Conservation (phyloP, 2,329 filamentous ascomycete genomes). For the Pseudophaeomoniella oleicola region DNA sequence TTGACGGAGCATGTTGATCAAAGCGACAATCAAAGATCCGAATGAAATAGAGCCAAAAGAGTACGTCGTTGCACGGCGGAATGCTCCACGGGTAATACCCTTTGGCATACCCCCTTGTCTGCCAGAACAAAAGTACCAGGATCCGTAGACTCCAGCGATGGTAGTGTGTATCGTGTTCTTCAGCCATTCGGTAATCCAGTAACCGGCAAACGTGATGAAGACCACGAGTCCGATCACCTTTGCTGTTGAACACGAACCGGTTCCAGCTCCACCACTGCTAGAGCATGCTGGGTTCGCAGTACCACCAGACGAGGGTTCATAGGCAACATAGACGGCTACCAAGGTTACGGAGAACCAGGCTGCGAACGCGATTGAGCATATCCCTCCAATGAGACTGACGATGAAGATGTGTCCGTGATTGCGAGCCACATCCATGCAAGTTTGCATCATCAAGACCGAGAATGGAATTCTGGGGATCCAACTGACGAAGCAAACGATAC, state of each 20-base stretch:
- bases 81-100: slow-evolving; percentile 67
- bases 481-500: slow-evolving; percentile 67
- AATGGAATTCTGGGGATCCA: slow-evolving; percentile 91
- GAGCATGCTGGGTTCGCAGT: slow-evolving; percentile 38
- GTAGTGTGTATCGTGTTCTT: slow-evolving; percentile 88
- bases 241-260: slow-evolving; percentile 52
- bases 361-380: slow-evolving; percentile 59
- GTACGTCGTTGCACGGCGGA: slow-evolving; percentile 70
- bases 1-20: slow-evolving; percentile 75
- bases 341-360: slow-evolving; percentile 81
- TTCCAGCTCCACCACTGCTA: slow-evolving; percentile 21
- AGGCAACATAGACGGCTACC: slow-evolving; percentile 74
- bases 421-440: slow-evolving; percentile 71
- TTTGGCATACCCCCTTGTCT: slow-evolving; percentile 53
- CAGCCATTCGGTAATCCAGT: slow-evolving; percentile 87
- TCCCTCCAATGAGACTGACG: slow-evolving; percentile 68
- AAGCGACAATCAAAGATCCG: slow-evolving; percentile 70
- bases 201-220: slow-evolving; percentile 81
- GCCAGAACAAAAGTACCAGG: slow-evolving; percentile 72
- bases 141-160: slow-evolving; percentile 77
- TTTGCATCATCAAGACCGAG: slow-evolving; percentile 77
- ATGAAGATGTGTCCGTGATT: slow-evolving; percentile 74
- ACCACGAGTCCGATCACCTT: slow-evolving; percentile 74
- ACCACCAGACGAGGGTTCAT: slow-evolving; percentile 44
- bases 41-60: slow-evolving; percentile 85